These are phyloP conservation scores for Rhizophagus prolifer DNA, from an alignment of 192 early-diverging fungal species.

Conservation along the genomic window DNA sequence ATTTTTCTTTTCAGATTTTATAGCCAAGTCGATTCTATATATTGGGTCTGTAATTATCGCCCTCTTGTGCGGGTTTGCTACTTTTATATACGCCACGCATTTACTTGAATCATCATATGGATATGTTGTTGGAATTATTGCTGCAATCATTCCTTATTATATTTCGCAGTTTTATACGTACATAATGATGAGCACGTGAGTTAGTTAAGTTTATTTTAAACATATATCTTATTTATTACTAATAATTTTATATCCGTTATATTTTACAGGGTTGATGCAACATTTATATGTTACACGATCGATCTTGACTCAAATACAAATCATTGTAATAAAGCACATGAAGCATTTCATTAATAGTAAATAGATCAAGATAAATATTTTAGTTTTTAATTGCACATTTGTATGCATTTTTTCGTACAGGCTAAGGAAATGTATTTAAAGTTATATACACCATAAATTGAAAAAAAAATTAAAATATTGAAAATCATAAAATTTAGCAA, in stretches of 20 bases:
- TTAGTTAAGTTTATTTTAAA: neutral
- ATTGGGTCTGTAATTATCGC: conserved; percentile 60
- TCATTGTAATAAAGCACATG: conserved; percentile 51
- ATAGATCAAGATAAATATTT: neutral
- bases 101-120: conserved; percentile 60
- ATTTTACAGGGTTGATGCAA: conserved; percentile 65
- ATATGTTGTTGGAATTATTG: conserved; percentile 62
- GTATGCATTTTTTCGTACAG: no score
- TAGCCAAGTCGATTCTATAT: conserved; percentile 57
- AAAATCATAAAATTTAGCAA: no score
- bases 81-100: conserved; percentile 58
- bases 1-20: conserved; percentile 39
- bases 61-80: conserved; percentile 55
- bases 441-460: no score
- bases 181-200: conserved; percentile 76
- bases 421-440: no score
- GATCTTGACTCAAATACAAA: conserved; percentile 69
- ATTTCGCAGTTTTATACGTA: conserved; percentile 65
- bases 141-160: conserved; percentile 61
- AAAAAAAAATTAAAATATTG: no score
- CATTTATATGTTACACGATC: conserved; percentile 78
- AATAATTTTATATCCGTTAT: conserved; percentile 1
- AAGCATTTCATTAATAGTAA: conserved; percentile 38
- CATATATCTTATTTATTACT: neutral
- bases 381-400: no score